Evolutionary conservation across 1,284 basidiomycete genomes (phyloP).

Genomic region (Agroathelia rolfsii): DNA sequence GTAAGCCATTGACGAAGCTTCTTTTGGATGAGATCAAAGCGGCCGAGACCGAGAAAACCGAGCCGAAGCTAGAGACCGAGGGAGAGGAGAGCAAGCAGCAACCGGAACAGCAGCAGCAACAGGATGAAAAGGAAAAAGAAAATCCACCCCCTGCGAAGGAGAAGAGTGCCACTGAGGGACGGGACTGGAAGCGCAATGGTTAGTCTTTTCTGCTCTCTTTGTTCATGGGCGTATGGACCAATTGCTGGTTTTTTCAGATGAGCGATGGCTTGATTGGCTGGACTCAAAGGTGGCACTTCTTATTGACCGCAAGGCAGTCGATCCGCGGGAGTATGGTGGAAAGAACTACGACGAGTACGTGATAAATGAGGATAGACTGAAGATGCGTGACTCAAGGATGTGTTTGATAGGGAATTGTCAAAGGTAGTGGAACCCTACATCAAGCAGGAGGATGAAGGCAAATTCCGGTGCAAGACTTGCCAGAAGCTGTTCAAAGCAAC

Average conservation of each 20-base stretch:
- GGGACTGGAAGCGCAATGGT: slow-evolving; percentile 68
- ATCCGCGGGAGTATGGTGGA: slow-evolving; percentile 80
- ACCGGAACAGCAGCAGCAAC: slow-evolving; percentile 24
- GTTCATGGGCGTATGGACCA: slow-evolving; percentile 10
- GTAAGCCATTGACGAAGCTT: slow-evolving; percentile 57
- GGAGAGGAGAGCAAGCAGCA: slow-evolving; percentile 31
- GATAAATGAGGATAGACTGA: too few species aligned
- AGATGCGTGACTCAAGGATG: too few species aligned
- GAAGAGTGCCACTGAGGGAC: slow-evolving; percentile 30
- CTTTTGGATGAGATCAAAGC: slow-evolving; percentile 46
- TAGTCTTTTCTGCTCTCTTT: slow-evolving; percentile 17
- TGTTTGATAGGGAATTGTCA: slow-evolving; percentile 58
- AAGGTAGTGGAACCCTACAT: slow-evolving; percentile 70
- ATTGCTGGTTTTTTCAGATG: slow-evolving; percentile 41
- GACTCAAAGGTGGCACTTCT: slow-evolving; percentile 76
- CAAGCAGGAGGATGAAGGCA: slow-evolving; percentile 91
- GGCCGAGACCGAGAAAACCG: slow-evolving; percentile 31
- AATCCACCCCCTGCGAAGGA: too few species aligned
- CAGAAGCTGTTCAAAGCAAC: slow-evolving; percentile 93
- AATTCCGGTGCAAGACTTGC: slow-evolving; percentile 91
- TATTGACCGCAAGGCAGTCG: slow-evolving; percentile 65
- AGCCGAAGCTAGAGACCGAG: slow-evolving; percentile 19
- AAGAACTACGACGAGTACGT: slow-evolving; percentile 83
- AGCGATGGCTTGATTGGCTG: slow-evolving; percentile 80
- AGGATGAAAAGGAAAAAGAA: slow-evolving; percentile 22